Conservation (phyloP, 257 asterid species). For the Jaltomata sinuosa region DNA sequence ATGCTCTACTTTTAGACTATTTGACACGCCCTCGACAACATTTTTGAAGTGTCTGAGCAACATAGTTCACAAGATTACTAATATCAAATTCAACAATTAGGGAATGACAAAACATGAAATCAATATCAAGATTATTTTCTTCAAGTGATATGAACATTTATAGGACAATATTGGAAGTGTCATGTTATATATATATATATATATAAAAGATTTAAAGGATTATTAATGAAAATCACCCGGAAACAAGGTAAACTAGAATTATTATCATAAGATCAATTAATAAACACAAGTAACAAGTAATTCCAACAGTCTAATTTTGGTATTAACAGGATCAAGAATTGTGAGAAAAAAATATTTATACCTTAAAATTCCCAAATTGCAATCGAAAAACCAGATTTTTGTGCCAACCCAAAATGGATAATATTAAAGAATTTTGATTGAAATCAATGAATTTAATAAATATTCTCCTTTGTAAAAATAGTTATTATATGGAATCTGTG, state of each 20-base stretch:
- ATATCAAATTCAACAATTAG: background rate
- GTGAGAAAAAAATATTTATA: background rate
- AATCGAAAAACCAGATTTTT: background rate
- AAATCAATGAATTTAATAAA: background rate
- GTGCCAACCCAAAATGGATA: background rate
- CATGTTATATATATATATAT: too few species aligned
- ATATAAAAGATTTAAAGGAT: background rate
- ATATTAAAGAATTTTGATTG: background rate
- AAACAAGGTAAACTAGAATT: background rate
- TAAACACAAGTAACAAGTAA: background rate
- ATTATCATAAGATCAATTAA: background rate
- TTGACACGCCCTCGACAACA: background rate
- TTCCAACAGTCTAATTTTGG: background rate
- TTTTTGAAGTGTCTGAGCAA: background rate
- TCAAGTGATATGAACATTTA: background rate
- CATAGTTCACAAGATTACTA: background rate
- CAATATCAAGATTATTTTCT: background rate
- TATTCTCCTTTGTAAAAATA: background rate
- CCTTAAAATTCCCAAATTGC: background rate
- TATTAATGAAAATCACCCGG: background rate
- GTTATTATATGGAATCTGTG: background rate
- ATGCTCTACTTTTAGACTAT: background rate
- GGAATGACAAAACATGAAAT: background rate
- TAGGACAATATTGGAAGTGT: background rate
- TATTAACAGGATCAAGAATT: background rate